Evolutionary conservation across 2,329 filamentous ascomycete species (phyloP), one percentile per base, ranked within the genome.

Genomic region (Septoria linicola): DNA sequence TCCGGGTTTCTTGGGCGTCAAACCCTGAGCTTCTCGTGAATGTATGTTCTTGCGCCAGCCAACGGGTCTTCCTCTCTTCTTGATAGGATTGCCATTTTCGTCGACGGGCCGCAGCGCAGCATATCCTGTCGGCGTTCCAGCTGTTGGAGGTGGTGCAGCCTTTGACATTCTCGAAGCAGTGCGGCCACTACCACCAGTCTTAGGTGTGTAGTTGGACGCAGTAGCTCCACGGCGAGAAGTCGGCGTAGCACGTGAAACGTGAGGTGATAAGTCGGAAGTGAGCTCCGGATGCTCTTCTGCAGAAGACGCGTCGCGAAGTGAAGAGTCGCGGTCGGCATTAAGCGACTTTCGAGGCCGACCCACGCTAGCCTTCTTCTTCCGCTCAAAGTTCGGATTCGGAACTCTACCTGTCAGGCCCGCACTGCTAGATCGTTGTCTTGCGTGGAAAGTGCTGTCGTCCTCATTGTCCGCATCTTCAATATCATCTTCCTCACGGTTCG

Each of bases 41-140:
- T 77, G 74, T 11, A 76, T 63, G 10, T 63, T 63, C 58, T 78
- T 78, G 36, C 74, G 70, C 75, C 75, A 78, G 13, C 75, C 75
- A 14, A 76, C 68, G 3, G 76, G 75, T 16, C 75, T 70, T 20
- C 75, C 75, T 63, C 68, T 73, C 65, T 72, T 77, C 57, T 69
- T 70, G 43, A 68, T 58, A 13, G 54, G 50, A 39, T 68, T 68
- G 37, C 66, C 66, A 45, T 63, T 55, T 25, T 61, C 63, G 47
- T 68, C 67, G 11, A 60, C 8, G 27, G 64, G 47, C 13, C 68
- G 67, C 56, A 78, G 76, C 6, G 72, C 71, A 13, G 70, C 59
- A 54, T 77, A 77, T 3, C 74, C 74, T 11, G 63, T 47, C 2
- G 64, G 51, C 7, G 41, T 37, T 6, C 57, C 58, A 14, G 48